A percentile compares a stretch with the other conserved stretches of the same genome.
phyloP scores from a whole-genome alignment of 1,139 yeast genomes.

The Scheffersomyces insectosa region DNA sequence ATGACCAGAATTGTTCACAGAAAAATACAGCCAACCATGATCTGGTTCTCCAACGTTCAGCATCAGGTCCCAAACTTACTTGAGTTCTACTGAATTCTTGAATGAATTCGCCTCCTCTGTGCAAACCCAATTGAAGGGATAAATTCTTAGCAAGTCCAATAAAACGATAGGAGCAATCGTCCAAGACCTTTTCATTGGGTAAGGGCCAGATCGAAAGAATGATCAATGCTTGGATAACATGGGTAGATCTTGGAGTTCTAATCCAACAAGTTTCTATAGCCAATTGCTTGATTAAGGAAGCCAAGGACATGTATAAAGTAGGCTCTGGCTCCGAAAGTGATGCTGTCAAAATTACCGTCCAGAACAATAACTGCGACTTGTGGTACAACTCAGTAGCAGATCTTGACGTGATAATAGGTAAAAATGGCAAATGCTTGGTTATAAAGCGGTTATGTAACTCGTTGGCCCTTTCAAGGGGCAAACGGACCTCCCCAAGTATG shows the following conservation, averaged over 20 bases:
- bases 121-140: conserved; percentile 88
- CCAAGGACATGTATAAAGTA: conserved; percentile 69
- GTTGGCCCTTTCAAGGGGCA: conserved; percentile 67
- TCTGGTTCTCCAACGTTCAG: conserved; percentile 92
- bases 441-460: conserved; percentile 72
- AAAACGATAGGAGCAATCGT: conserved; percentile 88
- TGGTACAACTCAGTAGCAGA: conserved; percentile 78
- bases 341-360: conserved; percentile 90
- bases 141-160: conserved; percentile 83
- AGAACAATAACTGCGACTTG: conserved; percentile 81
- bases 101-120: conserved; percentile 84
- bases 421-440: conserved; percentile 65
- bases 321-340: conserved; percentile 88
- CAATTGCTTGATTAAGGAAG: conserved; percentile 77
- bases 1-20: conserved; percentile 89
- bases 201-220: conserved; percentile 89
- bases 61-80: conserved; percentile 78
- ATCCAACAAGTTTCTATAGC: conserved; percentile 95
- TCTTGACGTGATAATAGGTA: conserved; percentile 75
- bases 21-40: conserved; percentile 90
- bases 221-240: conserved; percentile 84
- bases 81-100: conserved; percentile 90
- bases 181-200: conserved; percentile 89
- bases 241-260: conserved; percentile 90
- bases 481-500: conserved; percentile 69